phyloP scores from a whole-genome alignment of 306 rosid species.

The Glycine latifolia region DNA sequence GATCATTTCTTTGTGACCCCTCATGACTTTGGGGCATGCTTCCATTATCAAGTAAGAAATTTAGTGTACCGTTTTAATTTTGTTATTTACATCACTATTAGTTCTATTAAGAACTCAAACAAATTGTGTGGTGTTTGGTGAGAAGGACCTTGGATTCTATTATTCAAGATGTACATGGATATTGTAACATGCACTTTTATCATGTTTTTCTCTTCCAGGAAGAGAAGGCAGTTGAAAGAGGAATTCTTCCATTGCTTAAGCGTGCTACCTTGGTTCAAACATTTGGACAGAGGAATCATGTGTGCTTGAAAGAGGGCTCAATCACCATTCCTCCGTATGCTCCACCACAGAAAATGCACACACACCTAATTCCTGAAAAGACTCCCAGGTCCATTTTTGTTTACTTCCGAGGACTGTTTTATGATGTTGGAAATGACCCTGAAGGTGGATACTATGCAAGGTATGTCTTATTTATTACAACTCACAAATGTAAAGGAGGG shows the following conservation, averaged over 20 bases:
- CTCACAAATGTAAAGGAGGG: conserved; percentile 21
- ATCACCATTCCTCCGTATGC: conserved; percentile 94
- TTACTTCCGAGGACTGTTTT: conserved; percentile 89
- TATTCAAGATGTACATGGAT: conserved; percentile 7
- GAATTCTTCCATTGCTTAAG: conserved; percentile 78
- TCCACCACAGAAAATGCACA: conserved; percentile 91
- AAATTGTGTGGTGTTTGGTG: conserved; percentile 9
- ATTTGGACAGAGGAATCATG: conserved; percentile 90
- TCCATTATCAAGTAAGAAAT: conserved; percentile 87
- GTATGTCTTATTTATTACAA: conserved; percentile 50
- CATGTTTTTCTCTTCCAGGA: conserved; percentile 61
- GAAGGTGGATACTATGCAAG: conserved; percentile 98
- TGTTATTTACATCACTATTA: neutral
- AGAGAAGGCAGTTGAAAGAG: conserved; percentile 93
- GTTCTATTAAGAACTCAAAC: conserved; percentile 24
- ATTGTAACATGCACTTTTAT: neutral
- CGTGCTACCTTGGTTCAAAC: conserved; percentile 94
- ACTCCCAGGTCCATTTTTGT: conserved; percentile 89
- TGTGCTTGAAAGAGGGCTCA: conserved; percentile 86
- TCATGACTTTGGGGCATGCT: conserved; percentile 98
- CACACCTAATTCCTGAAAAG: conserved; percentile 81
- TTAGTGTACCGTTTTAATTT: neutral
- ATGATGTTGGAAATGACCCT: conserved; percentile 95
- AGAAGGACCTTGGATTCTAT: conserved; percentile 29
- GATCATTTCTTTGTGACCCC: conserved; percentile 98